Evolutionary conservation across 2,329 filamentous ascomycete species (phyloP).

Genomic region (Aureobasidium sp.): DNA sequence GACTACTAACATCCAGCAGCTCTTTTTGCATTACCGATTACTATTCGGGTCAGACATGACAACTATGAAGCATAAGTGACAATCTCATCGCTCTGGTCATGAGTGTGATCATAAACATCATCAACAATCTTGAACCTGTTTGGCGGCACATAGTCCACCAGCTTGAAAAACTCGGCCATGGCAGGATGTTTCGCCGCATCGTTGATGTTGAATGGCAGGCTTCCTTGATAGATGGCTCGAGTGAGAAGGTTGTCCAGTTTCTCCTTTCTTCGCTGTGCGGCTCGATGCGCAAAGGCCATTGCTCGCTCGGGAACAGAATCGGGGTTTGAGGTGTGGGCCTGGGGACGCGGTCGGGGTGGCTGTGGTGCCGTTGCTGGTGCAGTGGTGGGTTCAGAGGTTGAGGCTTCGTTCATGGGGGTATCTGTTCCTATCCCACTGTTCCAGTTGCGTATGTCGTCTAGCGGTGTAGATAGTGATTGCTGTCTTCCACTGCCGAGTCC

Average conservation of each 20-base stretch:
- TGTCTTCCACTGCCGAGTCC: neutral
- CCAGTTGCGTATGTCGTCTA: neutral
- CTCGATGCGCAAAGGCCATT: conserved; percentile 3
- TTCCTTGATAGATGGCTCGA: conserved; percentile 3
- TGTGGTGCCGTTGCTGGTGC: neutral
- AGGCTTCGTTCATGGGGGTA: neutral
- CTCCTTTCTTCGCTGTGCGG: neutral
- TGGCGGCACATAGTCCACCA: conserved; percentile 9
- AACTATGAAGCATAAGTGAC: neutral
- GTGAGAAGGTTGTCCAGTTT: conserved; percentile 1
- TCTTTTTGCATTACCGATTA: neutral
- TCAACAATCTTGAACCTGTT: neutral
- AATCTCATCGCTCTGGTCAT: neutral
- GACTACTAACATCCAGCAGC: neutral
- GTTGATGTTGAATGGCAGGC: neutral
- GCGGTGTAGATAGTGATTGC: neutral
- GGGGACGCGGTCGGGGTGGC: neutral
- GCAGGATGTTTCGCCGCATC: conserved; percentile 3
- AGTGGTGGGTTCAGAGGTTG: neutral
- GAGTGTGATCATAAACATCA: conserved; percentile 7
- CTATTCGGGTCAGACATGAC: neutral
- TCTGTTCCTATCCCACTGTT: neutral
- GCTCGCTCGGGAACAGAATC: neutral
- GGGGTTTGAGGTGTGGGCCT: neutral
- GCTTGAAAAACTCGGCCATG: conserved; percentile 5